These are phyloP conservation scores for Colletotrichum plurivorum DNA, from an alignment of 2,329 filamentous ascomycete species.

Conservation along the genomic window DNA sequence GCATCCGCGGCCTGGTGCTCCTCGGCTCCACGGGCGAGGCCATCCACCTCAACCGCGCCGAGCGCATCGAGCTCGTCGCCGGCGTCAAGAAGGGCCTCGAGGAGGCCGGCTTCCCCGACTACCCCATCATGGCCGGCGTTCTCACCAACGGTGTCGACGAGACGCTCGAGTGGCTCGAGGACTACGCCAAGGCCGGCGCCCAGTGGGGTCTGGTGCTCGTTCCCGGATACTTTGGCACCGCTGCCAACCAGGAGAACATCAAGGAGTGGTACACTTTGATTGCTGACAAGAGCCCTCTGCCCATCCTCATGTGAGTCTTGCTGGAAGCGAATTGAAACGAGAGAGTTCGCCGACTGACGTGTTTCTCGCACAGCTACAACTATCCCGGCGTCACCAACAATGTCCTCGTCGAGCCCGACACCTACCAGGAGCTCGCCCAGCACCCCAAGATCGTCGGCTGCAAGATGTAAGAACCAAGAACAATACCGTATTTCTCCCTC, in stretches of 20 bases:
- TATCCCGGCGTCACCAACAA: slow-evolving; percentile 78
- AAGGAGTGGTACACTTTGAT: slow-evolving; percentile 72
- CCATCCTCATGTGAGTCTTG: slow-evolving; percentile 69
- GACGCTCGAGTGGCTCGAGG: slow-evolving; percentile 69
- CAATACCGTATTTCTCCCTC: no score
- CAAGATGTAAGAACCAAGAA: slow-evolving; percentile 64
- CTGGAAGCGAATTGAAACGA: no score
- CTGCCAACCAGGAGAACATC: slow-evolving; percentile 70
- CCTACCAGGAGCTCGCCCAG: slow-evolving; percentile 69
- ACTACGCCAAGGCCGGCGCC: slow-evolving; percentile 69
- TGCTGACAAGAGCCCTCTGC: slow-evolving; percentile 72
- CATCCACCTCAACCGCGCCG: slow-evolving; percentile 69
- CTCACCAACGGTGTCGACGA: slow-evolving; percentile 68
- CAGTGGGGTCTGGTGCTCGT: slow-evolving; percentile 75
- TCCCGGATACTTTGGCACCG: slow-evolving; percentile 75
- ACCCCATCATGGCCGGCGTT: slow-evolving; percentile 68
- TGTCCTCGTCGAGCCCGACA: slow-evolving; percentile 70
- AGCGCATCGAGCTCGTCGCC: slow-evolving; percentile 68
- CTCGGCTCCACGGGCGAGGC: slow-evolving; percentile 76
- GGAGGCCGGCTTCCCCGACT: slow-evolving; percentile 68
- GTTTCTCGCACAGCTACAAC: slow-evolving; percentile 57
- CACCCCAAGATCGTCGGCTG: slow-evolving; percentile 78
- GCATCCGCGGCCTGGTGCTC: slow-evolving; percentile 73
- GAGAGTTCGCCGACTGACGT: background rate
- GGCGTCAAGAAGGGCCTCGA: slow-evolving; percentile 68